Conservation (phyloP, 1,284 basidiomycete genomes). For the Ustilago curta region DNA sequence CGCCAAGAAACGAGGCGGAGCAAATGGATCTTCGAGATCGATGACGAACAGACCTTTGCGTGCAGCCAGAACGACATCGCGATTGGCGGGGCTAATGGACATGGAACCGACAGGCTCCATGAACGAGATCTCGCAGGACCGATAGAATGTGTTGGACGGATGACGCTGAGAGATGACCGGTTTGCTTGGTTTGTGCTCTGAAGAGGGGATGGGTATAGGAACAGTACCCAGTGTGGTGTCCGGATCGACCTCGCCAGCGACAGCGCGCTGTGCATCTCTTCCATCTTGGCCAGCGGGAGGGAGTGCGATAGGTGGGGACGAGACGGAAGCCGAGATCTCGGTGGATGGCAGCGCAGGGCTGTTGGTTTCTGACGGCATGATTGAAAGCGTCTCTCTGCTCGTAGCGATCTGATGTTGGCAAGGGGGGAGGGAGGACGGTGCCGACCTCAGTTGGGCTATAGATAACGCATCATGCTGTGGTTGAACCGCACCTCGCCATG, state of each 20-base stretch:
- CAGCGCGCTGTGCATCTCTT: constrained; percentile 33
- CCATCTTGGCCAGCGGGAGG: constrained; percentile 50
- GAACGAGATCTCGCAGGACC: constrained; percentile 50
- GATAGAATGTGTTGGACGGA: constrained; percentile 48
- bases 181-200: constrained; percentile 20
- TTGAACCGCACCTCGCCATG: constrained; percentile 8
- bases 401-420: not conserved
- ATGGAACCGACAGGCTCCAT: constrained; percentile 68
- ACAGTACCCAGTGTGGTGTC: constrained; percentile 13
- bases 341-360: constrained; percentile 37
- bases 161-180: constrained; percentile 35
- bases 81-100: constrained; percentile 66
- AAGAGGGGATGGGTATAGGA: constrained; percentile 29
- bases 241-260: constrained; percentile 18
- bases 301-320: constrained; percentile 17
- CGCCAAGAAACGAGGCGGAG: constrained; percentile 89
- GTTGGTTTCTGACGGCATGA: constrained; percentile 18
- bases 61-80: constrained; percentile 68
- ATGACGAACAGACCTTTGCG: constrained; percentile 96
- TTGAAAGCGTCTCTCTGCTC: not conserved
- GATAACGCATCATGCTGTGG: constrained; percentile 7
- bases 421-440: not conserved
- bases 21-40: constrained; percentile 86
- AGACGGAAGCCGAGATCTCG: constrained; percentile 33
- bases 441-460: constrained; percentile 2